Evolutionary conservation across 2,329 filamentous ascomycete genomes (phyloP).

Genomic region (Apiospora saccharicola): DNA sequence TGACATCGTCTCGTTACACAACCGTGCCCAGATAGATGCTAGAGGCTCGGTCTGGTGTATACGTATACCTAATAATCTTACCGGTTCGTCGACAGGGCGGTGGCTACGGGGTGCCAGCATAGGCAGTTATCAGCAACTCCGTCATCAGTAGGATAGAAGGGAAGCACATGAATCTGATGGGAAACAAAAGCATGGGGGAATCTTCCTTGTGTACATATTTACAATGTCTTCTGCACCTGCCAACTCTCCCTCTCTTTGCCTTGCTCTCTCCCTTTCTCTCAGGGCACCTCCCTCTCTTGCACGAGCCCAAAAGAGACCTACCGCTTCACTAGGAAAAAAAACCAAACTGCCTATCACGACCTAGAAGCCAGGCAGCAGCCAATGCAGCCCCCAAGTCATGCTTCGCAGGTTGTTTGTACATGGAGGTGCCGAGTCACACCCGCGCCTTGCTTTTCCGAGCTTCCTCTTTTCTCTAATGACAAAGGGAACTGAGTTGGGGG

Average conservation of each 20-base stretch:
- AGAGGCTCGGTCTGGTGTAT: not conserved
- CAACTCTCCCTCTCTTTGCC: not conserved
- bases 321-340: conserved; percentile 12
- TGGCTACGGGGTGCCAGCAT: not conserved
- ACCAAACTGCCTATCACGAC: conserved; percentile 7
- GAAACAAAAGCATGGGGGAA: conserved; percentile 22
- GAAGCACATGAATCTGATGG: conserved; percentile 16
- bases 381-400: not conserved
- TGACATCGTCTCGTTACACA: not conserved
- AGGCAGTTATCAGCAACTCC: not conserved
- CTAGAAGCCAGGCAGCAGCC: not conserved
- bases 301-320: not conserved
- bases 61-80: not conserved
- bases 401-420: conserved; percentile 20
- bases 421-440: conserved; percentile 19
- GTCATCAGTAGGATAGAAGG: not conserved
- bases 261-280: not conserved
- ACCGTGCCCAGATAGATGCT: not conserved
- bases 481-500: conserved; percentile 43
- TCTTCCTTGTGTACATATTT: conserved; percentile 24
- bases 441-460: conserved; percentile 32
- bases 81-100: not conserved
- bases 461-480: conserved; percentile 46
- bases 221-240: not conserved
- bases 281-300: conserved; percentile 1